Evolutionary conservation across 345 rosid genomes (phyloP), one percentile per base, ranked within the genome.

Genomic region (Capsella bursapastoris): DNA sequence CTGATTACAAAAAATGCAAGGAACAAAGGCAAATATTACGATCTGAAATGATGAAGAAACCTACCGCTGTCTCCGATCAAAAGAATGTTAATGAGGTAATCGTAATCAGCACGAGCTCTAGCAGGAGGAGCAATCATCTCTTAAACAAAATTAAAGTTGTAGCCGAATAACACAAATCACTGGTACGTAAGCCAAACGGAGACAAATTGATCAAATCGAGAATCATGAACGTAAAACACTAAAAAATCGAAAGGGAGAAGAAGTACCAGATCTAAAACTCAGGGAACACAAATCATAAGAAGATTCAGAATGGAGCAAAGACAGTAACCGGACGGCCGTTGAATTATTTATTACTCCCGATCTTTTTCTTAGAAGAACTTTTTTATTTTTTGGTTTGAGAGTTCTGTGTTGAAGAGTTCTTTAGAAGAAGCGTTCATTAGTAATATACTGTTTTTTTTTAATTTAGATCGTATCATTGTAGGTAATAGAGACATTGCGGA

Each of bases 71-170:
- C 78, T 75, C 78, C 73, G 62, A 88, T 86, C 79, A 86, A 74
- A 11, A 88, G 85, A 40, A 86, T 90, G 68, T 88, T 88, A 28
- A 86, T 81, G 56, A 88, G 93, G 81, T 78, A 88, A 75, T 88
- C 93, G 64, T 88, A 85, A 85, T 85, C 93, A 73, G 93, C 93
- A 28, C 93, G 87, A 68, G 88, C 90, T 86, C 93, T 85, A 58
- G 89, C 85, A 67, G 90, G 90, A 71, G 93, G 91, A 81, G 89
- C 89, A 68, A 86, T 84, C 90, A 86, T 86, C 61, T 75, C 55
- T 28, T 22, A 11, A 11, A 47, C 29, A 38, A 15, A 71, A 34
- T 13, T 28, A 5, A 57, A 57, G 35, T 45, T 3, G n/a, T 44
- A 1, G 35, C 68, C 28, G 31, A 40, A 2, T 34, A 34, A 63